phyloP scores from a whole-genome alignment of 192 early-diverging fungal genomes.

The Backusella australiensis region DNA sequence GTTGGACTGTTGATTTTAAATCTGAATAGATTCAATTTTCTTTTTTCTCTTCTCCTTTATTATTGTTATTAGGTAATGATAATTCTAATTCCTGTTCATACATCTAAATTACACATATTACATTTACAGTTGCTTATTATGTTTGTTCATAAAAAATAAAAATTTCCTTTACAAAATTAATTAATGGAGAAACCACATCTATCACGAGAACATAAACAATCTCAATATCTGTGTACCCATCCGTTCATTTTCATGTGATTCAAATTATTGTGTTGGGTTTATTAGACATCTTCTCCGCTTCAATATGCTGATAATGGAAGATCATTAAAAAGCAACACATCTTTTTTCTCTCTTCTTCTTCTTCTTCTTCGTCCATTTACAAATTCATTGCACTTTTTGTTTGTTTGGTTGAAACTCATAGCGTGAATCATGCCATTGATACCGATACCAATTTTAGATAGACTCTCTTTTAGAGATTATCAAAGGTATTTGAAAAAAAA shows the following conservation, averaged over 20 bases:
- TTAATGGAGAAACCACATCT: background rate
- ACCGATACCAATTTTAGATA: slow-evolving; percentile 61
- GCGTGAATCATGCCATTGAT: background rate
- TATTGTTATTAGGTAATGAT: background rate
- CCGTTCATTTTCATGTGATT: slow-evolving; percentile 8
- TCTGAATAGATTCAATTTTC: background rate
- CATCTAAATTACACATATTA: background rate
- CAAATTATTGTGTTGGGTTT: background rate
- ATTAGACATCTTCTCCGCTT: background rate
- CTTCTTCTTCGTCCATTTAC: background rate
- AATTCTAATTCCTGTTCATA: background rate
- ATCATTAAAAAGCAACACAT: background rate
- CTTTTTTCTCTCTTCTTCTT: background rate
- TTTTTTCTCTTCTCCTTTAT: background rate
- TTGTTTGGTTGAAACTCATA: background rate
- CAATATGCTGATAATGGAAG: background rate
- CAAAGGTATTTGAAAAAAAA: slow-evolving; percentile 31
- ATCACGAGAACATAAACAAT: background rate
- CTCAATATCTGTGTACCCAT: background rate
- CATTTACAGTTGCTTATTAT: background rate
- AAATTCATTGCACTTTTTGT: background rate
- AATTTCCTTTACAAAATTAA: background rate
- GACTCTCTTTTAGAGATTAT: slow-evolving; percentile 61
- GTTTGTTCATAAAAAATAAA: background rate
- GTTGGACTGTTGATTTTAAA: background rate